Evolutionary conservation across 2,329 filamentous ascomycete genomes (phyloP).

Genomic region (Aspergillus quadrilineatus): DNA sequence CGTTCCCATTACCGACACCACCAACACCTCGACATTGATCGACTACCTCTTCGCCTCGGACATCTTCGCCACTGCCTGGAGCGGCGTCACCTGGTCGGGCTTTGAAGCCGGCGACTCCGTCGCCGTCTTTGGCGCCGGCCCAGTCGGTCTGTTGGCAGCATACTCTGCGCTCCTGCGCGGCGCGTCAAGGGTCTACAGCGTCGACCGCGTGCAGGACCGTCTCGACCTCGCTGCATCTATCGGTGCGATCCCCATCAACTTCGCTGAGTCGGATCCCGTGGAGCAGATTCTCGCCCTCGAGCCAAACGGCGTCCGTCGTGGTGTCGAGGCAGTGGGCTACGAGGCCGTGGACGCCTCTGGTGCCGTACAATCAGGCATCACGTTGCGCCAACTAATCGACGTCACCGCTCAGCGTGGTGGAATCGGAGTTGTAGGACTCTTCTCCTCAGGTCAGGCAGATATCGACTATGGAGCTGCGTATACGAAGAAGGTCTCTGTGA

Average conservation of each 20-base stretch:
- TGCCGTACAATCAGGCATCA: background rate
- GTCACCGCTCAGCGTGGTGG: background rate
- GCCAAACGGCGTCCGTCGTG: constrained; percentile 57
- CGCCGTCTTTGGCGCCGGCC: constrained; percentile 64
- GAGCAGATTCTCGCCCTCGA: constrained; percentile 61
- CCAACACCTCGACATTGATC: constrained; percentile 11
- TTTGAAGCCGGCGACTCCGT: constrained; percentile 62
- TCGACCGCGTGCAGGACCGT: constrained; percentile 62
- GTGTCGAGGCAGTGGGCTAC: constrained; percentile 66
- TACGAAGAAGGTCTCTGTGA: background rate
- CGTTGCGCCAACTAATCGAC: background rate
- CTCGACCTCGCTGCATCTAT: constrained; percentile 61
- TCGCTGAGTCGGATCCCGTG: constrained; percentile 56
- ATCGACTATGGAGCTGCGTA: background rate
- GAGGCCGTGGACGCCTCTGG: constrained; percentile 52
- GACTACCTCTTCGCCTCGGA: constrained; percentile 13
- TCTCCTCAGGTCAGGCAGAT: background rate
- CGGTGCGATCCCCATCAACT: constrained; percentile 61
- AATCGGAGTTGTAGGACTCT: background rate
- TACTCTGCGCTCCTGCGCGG: constrained; percentile 62
- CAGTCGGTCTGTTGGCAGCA: constrained; percentile 65
- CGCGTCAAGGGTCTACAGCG: constrained; percentile 60
- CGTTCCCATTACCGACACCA: constrained; percentile 9
- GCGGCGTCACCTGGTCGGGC: constrained; percentile 46
- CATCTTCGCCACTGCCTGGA: constrained; percentile 29